Base-by-base conservation (phyloP, 2,329 filamentous ascomycete species). In the Aspergillus sp. region DNA sequence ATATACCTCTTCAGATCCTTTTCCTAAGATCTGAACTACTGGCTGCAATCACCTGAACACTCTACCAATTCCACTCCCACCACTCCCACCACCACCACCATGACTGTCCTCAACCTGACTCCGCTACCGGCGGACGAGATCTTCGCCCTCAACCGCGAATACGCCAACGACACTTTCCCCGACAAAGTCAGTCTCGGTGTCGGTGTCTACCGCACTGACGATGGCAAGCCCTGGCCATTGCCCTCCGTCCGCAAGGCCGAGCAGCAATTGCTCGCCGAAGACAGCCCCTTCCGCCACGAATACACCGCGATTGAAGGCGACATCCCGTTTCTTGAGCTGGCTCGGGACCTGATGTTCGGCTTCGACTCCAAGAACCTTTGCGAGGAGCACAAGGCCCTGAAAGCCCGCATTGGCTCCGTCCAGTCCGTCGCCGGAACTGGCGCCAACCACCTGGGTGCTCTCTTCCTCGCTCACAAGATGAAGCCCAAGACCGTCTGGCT, bases 341-440 rank as follows among this genome's bases (percentile, higher is more conserved):
- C 94, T 23, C 90, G 91, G 72, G 91, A 95, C 81, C 84, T 98
- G 67, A 90, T 97, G 68, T 87, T 98, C 52, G 74, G 75, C 39
- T 76, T 77, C 43, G 69, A 74, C 55, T 91, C 92, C 89, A 66
- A 83, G 80, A 70, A 66, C 70, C 68, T 63, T n/a, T 61, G 66
- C 12, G 57, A 64, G n/a, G 57, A 69, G 28, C 65, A 72, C 17
- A 67, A 68, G 30, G 65, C 68, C 57, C 68, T 64, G 38, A 76
- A 84, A 77, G 81, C 65, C 39, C 71, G 76, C 41, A 77, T 88
- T 66, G 84, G 89, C 61, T 93, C 92, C 38, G 79, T 97, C 41
- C 94, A 98, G 80, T 95, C 93, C 71, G 94, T 99, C 78, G 97
- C 95, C 57, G 95, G 95, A 67, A 98, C 95, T 61, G 95, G 95